A percentile compares a stretch with the other conserved stretches of the same genome.
These are phyloP conservation scores for Purpureocillium takamizusanense DNA, from an alignment of 2,329 filamentous ascomycete species.

Conservation along the genomic window DNA sequence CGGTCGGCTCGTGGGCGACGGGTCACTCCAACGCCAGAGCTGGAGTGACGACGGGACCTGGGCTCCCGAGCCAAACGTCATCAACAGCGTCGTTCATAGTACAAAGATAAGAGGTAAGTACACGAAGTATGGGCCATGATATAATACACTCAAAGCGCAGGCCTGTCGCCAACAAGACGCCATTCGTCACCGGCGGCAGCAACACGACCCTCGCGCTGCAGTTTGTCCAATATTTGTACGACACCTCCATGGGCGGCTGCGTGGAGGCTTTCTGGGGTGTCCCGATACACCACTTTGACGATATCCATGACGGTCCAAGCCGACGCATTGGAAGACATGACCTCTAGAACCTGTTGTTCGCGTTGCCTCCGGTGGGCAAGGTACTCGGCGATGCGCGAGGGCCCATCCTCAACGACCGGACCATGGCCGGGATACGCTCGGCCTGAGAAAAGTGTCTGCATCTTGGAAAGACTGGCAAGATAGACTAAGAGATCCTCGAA, in stretches of 20 bases:
- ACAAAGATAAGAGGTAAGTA: no score
- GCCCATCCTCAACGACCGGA: conserved; percentile 63
- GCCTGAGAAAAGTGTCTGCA: conserved; percentile 57
- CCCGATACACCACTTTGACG: conserved; percentile 79
- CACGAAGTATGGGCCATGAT: no score
- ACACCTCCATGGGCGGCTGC: conserved; percentile 68
- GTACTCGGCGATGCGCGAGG: conserved; percentile 68
- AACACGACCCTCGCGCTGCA: conserved; percentile 65
- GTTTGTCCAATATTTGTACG: conserved; percentile 69
- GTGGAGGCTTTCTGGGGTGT: conserved; percentile 69
- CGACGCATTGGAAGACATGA: conserved; percentile 37
- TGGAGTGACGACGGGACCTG: no score
- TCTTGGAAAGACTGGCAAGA: conserved; percentile 57
- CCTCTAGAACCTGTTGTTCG: conserved; percentile 67
- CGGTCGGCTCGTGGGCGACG: no score
- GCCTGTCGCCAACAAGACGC: conserved; percentile 9
- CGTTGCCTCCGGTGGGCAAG: conserved; percentile 71
- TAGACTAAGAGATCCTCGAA: conserved; percentile 71
- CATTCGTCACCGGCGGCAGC: conserved; percentile 23
- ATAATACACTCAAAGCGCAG: conserved; percentile 8
- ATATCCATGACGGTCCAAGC: conserved; percentile 68
- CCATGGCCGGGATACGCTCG: conserved; percentile 86
- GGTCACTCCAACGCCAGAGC: no score
- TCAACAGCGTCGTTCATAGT: no score
- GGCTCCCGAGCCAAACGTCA: no score